Conservation (phyloP, 495 filamentous ascomycete species). For the Umbilicaria muhlenbergii region DNA sequence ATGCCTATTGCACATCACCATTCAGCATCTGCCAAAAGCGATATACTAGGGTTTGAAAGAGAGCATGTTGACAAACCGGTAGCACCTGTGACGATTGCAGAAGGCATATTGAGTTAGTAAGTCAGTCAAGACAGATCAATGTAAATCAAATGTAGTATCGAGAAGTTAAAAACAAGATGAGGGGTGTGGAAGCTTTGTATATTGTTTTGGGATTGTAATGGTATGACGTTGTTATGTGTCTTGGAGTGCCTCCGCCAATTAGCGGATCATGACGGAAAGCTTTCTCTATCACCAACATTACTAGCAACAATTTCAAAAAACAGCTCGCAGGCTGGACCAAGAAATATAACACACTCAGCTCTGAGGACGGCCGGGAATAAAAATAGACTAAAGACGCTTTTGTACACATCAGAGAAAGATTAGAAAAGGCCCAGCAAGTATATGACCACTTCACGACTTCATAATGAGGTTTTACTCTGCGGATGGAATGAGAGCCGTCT, state of each 20-base stretch:
- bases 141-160: neutral
- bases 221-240: neutral
- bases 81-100: conserved; percentile 26
- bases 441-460: conserved; percentile 16
- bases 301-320: too few relatives aligned
- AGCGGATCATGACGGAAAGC: neutral
- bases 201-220: neutral
- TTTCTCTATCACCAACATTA: neutral
- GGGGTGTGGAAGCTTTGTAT: neutral
- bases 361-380: too few relatives aligned
- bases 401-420: too few relatives aligned
- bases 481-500: conserved; percentile 37
- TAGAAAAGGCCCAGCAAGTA: conserved; percentile 4
- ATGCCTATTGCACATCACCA: conserved; percentile 18
- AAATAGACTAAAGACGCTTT: neutral
- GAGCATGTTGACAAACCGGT: conserved; percentile 15
- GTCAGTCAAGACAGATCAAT: neutral
- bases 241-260: neutral
- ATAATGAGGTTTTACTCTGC: conserved; percentile 23
- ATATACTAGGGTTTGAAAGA: neutral
- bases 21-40: neutral
- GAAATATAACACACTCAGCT: too few relatives aligned
- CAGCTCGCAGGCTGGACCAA: too few relatives aligned
- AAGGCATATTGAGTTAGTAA: conserved; percentile 13
- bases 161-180: neutral